Evolutionary conservation across 352 stramenopile genomes (phyloP), one percentile per base, ranked within the genome.

Genomic region (Pythium monospermum): DNA sequence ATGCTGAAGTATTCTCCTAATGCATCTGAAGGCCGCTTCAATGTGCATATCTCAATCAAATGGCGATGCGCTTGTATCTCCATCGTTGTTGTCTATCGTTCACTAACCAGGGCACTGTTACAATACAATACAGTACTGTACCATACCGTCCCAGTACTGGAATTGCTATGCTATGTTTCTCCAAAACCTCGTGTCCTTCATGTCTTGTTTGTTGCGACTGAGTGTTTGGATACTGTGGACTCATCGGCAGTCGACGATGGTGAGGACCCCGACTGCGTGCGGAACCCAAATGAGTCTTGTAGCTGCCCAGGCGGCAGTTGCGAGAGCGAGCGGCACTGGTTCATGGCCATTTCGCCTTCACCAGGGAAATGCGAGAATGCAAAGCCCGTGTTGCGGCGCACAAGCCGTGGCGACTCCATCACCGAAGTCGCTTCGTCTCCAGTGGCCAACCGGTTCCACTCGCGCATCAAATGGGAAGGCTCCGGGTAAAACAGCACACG

Each of bases 371-470:
- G 72, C 32, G 84, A 95, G 62, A 93, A 95, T 3, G 84, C 84
- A 64, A 95, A 95, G 28, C 84, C 84, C 13, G 84, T 92, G 49
- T 90, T 89, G 35, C 72, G 74, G n/a, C 84, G 84, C 39, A 94
- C 76, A 16, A 94, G 72, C 0, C 83, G 73, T 2, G 83, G 81
- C 1, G 79, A 87, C 16, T 92, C 73, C 55, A 81, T 52, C 11
- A 75, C 49, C 30, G 76, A 59, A 1, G 70, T 68, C 0, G 75
- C 63, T 27, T 91, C 79, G 52, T 90, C 77, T 18, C 69, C 64
- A 61, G 91, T 91, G n/a, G 80, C 76, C 59, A 93, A 32, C 33
- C 79, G 79, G 59, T 95, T 95, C 85, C 85, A 95, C 60, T 95
- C 85, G 18, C 85, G 83, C 85, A 95, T 95, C 48, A 95, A 48